A percentile compares a stretch with the other conserved stretches of the same genome.
Evolutionary conservation across 2,329 filamentous ascomycete genomes (phyloP).

Genomic region (Fusarium nematophilum): DNA sequence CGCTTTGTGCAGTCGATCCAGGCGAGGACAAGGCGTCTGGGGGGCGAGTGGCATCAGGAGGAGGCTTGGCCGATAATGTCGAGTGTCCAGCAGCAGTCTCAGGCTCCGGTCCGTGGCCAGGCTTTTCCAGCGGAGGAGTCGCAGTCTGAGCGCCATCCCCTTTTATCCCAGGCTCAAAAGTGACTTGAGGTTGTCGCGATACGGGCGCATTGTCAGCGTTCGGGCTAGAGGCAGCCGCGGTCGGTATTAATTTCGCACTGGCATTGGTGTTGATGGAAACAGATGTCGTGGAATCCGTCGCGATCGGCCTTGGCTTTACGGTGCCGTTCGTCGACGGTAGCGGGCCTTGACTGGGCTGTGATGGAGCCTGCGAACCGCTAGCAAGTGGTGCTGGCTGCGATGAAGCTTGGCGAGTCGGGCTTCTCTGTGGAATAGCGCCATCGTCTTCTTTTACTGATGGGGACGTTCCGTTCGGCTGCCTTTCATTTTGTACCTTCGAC

Average conservation of each 20-base stretch:
- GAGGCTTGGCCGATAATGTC: slow-evolving; percentile 47
- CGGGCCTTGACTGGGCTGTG: background rate
- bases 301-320: slow-evolving; percentile 23
- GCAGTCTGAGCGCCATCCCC: slow-evolving; percentile 23
- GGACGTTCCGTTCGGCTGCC: slow-evolving; percentile 20
- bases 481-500: slow-evolving; percentile 20
- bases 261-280: background rate
- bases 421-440: slow-evolving; percentile 15
- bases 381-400: slow-evolving; percentile 17
- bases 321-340: slow-evolving; percentile 11
- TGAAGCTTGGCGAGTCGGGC: slow-evolving; percentile 19
- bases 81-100: slow-evolving; percentile 6
- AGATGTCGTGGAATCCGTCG: slow-evolving; percentile 16
- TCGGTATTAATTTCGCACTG: slow-evolving; percentile 4
- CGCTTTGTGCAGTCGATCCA: slow-evolving; percentile 77
- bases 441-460: slow-evolving; percentile 22
- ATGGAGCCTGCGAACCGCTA: background rate
- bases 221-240: background rate
- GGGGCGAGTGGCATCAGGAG: slow-evolving; percentile 50
- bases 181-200: slow-evolving; percentile 45
- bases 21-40: slow-evolving; percentile 65
- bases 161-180: slow-evolving; percentile 49
- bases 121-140: slow-evolving; percentile 8
- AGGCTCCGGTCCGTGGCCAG: slow-evolving; percentile 9
- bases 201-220: background rate